phyloP scores from a whole-genome alignment of 192 early-diverging fungal genomes.

The Powellomyces hirtus region DNA sequence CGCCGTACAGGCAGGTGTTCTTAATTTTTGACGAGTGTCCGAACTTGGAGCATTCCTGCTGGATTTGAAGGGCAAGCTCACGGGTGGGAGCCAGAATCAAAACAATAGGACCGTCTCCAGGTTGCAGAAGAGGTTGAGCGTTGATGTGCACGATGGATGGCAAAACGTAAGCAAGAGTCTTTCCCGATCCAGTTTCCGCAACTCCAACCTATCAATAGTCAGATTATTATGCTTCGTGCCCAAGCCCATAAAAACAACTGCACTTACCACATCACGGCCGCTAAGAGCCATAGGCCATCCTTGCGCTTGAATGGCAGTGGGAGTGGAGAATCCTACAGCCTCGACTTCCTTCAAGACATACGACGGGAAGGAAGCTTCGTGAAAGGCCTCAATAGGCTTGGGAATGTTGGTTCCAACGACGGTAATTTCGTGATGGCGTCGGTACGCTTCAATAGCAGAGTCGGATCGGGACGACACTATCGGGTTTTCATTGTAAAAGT shows the following conservation, averaged over 20 bases:
- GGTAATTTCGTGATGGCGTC: conserved; percentile 75
- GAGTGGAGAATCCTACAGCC: conserved; percentile 79
- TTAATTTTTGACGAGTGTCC: conserved; percentile 85
- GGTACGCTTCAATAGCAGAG: conserved; percentile 74
- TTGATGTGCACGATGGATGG: conserved; percentile 99
- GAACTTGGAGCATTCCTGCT: conserved; percentile 92
- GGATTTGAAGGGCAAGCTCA: conserved; percentile 96
- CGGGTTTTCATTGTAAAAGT: conserved; percentile 87
- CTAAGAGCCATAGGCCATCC: conserved; percentile 98
- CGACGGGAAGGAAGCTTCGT: conserved; percentile 86
- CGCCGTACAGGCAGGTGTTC: conserved; percentile 95
- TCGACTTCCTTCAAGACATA: conserved; percentile 88
- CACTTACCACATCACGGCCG: conserved; percentile 79
- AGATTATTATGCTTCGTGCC: too few relatives aligned
- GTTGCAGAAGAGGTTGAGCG: conserved; percentile 88
- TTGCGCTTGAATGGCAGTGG: conserved; percentile 94
- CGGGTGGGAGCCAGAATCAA: conserved; percentile 94
- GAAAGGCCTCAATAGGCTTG: conserved; percentile 83
- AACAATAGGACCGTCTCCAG: conserved; percentile 95
- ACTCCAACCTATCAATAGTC: conserved; percentile 37
- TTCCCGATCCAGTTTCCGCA: conserved; percentile 65
- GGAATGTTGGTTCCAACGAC: conserved; percentile 83
- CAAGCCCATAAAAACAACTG: too few relatives aligned
- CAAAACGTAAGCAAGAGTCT: conserved; percentile 91
- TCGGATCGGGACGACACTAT: conserved; percentile 64